phyloP scores from a whole-genome alignment of 768 basidiomycete species.

The Boletus reticuloceps region DNA sequence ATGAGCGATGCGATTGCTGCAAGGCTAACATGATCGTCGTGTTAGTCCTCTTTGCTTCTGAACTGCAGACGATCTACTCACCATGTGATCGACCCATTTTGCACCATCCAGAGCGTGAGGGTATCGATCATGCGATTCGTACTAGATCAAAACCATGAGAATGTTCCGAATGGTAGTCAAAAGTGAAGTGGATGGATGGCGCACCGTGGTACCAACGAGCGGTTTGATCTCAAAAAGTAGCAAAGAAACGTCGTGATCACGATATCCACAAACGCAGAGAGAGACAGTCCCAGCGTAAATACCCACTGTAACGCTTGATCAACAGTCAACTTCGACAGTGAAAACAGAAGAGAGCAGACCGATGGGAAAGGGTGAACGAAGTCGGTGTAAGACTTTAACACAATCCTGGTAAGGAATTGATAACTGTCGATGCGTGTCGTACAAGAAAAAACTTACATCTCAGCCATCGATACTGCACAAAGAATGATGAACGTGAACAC shows the following conservation, averaged over 20 bases:
- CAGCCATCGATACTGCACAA: conserved; percentile 18
- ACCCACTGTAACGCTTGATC: conserved; percentile 34
- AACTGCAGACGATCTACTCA: background rate
- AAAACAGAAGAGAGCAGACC: background rate
- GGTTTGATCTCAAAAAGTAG: conserved; percentile 38
- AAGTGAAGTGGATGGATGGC: background rate
- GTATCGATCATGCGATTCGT: conserved; percentile 18
- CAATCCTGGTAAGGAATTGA: conserved; percentile 8
- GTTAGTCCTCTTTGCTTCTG: background rate
- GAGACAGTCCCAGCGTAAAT: conserved; percentile 44
- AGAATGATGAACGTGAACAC: background rate
- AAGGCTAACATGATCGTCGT: conserved; percentile 1
- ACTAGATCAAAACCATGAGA: conserved; percentile 1
- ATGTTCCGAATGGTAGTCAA: background rate
- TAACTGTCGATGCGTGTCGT: no score
- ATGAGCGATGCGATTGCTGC: conserved; percentile 15
- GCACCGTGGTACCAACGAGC: conserved; percentile 37
- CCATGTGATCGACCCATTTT: conserved; percentile 26
- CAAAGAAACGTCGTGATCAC: conserved; percentile 44
- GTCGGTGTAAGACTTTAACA: conserved; percentile 2
- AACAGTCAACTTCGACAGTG: background rate
- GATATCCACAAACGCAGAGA: conserved; percentile 46
- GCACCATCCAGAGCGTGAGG: conserved; percentile 20
- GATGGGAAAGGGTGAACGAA: conserved; percentile 12
- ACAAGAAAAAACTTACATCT: conserved; percentile 16